Evolutionary conservation across 2,329 filamentous ascomycete species (phyloP).

Genomic region (Bipolaris sorokiniana): DNA sequence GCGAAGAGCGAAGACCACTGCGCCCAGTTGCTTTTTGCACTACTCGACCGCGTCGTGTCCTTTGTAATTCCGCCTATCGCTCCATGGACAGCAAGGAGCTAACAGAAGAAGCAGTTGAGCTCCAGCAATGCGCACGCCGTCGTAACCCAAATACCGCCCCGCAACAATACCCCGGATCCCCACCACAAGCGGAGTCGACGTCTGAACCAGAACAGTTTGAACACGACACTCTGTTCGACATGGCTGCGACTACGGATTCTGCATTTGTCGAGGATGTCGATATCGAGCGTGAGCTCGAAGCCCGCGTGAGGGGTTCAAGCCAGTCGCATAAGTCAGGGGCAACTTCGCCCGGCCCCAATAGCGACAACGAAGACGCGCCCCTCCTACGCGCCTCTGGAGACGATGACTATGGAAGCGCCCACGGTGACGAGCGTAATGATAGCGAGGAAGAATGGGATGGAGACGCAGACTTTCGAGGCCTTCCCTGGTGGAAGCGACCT

Average conservation of each 20-base stretch:
- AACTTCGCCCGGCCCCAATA: constrained; percentile 19
- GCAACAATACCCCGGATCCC: constrained; percentile 9
- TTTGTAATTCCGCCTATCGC: neutral
- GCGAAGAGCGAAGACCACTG: constrained; percentile 8
- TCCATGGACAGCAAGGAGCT: constrained; percentile 10
- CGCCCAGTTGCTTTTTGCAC: constrained; percentile 1
- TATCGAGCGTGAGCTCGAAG: constrained; percentile 32
- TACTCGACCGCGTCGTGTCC: constrained; percentile 2
- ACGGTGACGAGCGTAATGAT: constrained; percentile 13
- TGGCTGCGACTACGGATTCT: constrained; percentile 37
- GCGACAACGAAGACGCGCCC: constrained; percentile 36
- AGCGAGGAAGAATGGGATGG: constrained; percentile 40
- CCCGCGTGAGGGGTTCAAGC: constrained; percentile 18
- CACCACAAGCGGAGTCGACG: neutral
- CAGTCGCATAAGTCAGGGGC: constrained; percentile 26
- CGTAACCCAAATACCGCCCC: constrained; percentile 13
- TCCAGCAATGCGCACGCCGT: constrained; percentile 27
- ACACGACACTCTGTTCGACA: constrained; percentile 8
- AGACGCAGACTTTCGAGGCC: constrained; percentile 48
- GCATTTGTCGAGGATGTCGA: constrained; percentile 40
- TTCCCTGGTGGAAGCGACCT: constrained; percentile 58
- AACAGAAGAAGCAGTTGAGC: constrained; percentile 13
- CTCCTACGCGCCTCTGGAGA: constrained; percentile 29
- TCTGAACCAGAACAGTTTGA: neutral
- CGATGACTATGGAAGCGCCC: constrained; percentile 20